These are phyloP conservation scores for Diaporthe batatas DNA, from an alignment of 2,329 filamentous ascomycete genomes.

Conservation along the genomic window DNA sequence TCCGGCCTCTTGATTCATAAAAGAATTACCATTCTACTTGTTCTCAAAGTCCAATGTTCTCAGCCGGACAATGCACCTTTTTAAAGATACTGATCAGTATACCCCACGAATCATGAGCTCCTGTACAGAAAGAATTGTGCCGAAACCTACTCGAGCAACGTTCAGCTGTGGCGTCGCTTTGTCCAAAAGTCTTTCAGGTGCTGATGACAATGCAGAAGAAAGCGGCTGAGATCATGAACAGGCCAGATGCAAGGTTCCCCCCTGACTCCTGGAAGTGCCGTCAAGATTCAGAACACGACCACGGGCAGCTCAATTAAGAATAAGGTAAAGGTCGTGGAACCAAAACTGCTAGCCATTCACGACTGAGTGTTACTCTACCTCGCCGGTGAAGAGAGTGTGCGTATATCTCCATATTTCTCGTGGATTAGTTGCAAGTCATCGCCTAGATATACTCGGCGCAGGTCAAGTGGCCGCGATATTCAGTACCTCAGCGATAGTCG, in stretches of 20 bases:
- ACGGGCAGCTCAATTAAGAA: neutral
- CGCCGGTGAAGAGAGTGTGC: neutral
- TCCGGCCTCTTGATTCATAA: neutral
- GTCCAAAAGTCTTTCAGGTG: neutral
- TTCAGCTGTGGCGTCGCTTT: neutral
- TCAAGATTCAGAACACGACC: neutral
- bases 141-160: neutral
- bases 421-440: no score
- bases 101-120: no score
- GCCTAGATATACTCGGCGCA: slow-evolving; percentile 30
- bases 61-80: neutral
- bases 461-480: slow-evolving; percentile 18
- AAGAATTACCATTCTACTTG: neutral
- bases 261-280: neutral
- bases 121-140: no score
- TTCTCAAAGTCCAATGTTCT: neutral
- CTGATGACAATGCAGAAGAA: neutral
- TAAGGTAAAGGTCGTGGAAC: neutral
- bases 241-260: no score
- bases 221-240: neutral
- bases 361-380: neutral
- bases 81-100: neutral
- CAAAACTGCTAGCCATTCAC: neutral
- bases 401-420: neutral
- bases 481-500: slow-evolving; percentile 28